phyloP scores from a whole-genome alignment of 257 asterid species.

The Petrea volubilis region DNA sequence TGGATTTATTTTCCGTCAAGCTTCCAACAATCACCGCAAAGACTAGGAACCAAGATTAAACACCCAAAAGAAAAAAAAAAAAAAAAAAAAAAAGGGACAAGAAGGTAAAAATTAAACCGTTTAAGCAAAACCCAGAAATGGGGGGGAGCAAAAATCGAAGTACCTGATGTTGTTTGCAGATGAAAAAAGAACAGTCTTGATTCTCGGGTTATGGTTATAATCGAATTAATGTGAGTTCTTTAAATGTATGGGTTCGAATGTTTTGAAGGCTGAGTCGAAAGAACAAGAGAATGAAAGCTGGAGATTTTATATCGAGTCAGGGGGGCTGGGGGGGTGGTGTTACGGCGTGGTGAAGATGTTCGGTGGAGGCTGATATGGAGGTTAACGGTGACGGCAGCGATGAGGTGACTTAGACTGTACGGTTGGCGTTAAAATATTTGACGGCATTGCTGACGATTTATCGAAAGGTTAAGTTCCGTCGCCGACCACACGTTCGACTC shows the following conservation, averaged over 20 bases:
- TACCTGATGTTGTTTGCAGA: constrained; percentile 30
- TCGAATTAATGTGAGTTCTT: not conserved
- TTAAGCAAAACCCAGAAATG: not conserved
- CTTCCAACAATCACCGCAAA: not conserved
- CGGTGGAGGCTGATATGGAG: constrained; percentile 17
- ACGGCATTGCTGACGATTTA: constrained; percentile 32
- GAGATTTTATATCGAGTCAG: too few relatives aligned
- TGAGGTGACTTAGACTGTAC: constrained; percentile 18
- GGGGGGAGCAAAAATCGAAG: not conserved
- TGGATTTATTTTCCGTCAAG: not conserved
- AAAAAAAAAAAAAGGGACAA: not conserved
- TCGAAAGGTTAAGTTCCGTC: not conserved
- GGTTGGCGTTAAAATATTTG: constrained; percentile 21
- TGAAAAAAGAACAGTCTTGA: not conserved
- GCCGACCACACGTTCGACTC: constrained; percentile 45
- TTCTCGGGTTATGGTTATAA: not conserved
- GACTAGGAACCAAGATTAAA: not conserved
- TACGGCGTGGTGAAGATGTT: not conserved
- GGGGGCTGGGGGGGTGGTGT: too few relatives aligned
- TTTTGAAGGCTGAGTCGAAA: too few relatives aligned
- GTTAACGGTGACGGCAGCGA: constrained; percentile 36
- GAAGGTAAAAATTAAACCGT: not conserved
- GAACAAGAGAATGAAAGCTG: not conserved
- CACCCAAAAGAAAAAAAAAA: not conserved
- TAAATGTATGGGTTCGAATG: not conserved